phyloP scores from a whole-genome alignment of 345 rosid genomes.

The Eucalyptus tenuipes region DNA sequence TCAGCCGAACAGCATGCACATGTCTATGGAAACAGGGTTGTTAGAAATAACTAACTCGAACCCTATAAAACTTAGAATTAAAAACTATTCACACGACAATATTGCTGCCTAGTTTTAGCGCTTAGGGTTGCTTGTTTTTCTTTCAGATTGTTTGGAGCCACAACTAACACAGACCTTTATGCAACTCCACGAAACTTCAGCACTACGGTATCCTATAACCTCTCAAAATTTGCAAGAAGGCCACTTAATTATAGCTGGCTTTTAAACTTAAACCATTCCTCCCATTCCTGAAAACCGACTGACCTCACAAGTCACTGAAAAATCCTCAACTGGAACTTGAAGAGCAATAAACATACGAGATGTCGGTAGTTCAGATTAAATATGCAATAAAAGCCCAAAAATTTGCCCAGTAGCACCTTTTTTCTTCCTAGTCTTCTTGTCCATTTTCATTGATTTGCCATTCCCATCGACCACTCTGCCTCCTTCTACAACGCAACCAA shows the following conservation, averaged over 20 bases:
- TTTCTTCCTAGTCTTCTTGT: background rate
- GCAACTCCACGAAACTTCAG: background rate
- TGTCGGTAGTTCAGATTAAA: background rate
- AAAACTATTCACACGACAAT: background rate
- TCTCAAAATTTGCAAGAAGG: background rate
- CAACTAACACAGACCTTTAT: background rate
- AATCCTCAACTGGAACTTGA: background rate
- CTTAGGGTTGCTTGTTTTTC: background rate
- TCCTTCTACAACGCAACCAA: conserved; percentile 1
- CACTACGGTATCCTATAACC: background rate
- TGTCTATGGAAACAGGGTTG: background rate
- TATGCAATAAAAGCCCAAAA: background rate
- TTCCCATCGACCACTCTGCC: conserved; percentile 5
- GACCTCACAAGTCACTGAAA: background rate
- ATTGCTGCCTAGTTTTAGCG: background rate
- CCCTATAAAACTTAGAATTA: background rate
- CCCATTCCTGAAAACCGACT: background rate
- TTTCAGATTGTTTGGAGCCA: background rate
- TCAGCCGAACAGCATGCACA: background rate
- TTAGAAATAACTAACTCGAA: background rate
- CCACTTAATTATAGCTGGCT: background rate
- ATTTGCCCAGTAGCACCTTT: background rate
- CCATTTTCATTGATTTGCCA: background rate
- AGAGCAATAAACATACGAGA: background rate
- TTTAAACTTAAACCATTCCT: background rate